Conservation (phyloP, 352 stramenopile genomes). For the Phytophthora cryptogea region DNA sequence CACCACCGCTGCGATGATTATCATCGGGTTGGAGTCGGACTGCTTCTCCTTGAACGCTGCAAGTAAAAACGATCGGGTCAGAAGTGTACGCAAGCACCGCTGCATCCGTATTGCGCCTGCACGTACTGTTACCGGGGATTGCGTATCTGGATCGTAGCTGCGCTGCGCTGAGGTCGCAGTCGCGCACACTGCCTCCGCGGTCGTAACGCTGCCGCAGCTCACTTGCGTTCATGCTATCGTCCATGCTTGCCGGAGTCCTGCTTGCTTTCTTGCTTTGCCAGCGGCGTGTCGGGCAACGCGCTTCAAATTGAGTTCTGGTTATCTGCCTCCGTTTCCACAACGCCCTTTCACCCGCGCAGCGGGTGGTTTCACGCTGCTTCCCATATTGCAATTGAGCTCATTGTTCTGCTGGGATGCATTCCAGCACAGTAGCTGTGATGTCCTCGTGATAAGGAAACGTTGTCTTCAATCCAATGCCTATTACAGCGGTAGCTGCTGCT, state of each 20-base stretch:
- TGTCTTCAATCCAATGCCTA: too few species aligned
- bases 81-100: background rate
- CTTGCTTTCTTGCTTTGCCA: conserved; percentile 3
- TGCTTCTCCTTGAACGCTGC: conserved; percentile 73
- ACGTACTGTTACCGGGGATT: conserved; percentile 83
- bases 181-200: conserved; percentile 69
- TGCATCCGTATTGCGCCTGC: background rate
- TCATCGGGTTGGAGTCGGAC: conserved; percentile 45
- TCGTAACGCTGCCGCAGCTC: conserved; percentile 80
- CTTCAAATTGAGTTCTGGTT: conserved; percentile 9
- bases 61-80: background rate
- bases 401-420: too few species aligned
- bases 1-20: conserved; percentile 57
- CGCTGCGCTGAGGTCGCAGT: conserved; percentile 77
- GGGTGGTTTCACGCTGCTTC: conserved; percentile 2
- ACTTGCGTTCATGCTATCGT: conserved; percentile 68
- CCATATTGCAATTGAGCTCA: background rate
- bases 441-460: too few species aligned
- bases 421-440: too few species aligned
- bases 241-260: conserved; percentile 25
- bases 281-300: background rate
- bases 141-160: conserved; percentile 81
- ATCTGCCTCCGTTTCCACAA: background rate
- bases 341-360: background rate
- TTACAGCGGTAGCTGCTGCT: too few species aligned